Evolutionary conservation across 352 stramenopile species (phyloP).

Genomic region (Phytophthora megakarya): DNA sequence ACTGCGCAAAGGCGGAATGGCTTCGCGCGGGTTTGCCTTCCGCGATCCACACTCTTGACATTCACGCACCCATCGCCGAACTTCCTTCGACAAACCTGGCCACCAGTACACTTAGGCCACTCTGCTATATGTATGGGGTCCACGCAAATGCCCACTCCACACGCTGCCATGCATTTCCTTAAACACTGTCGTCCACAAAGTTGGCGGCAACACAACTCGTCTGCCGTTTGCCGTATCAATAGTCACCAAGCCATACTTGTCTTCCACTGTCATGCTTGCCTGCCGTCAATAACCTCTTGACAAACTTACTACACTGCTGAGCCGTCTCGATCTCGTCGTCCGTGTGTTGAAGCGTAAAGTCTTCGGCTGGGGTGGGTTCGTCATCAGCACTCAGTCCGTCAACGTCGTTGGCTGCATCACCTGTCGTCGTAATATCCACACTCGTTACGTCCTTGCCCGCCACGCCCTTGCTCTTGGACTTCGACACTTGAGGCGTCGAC

Average conservation of each 20-base stretch:
- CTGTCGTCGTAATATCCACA: too few relatives aligned
- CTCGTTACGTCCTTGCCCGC: too few relatives aligned
- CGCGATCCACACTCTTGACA: background rate
- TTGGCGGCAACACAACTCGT: background rate
- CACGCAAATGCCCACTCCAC: background rate
- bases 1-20: constrained; percentile 26
- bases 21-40: constrained; percentile 8
- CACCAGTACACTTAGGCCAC: background rate
- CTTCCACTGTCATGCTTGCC: background rate
- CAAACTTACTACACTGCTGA: too few relatives aligned
- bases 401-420: too few relatives aligned
- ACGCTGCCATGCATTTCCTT: background rate
- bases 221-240: background rate
- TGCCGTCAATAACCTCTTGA: too few relatives aligned
- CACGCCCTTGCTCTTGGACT: too few relatives aligned
- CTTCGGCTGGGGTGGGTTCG: too few relatives aligned
- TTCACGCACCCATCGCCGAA: background rate
- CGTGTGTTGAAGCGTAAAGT: too few relatives aligned
- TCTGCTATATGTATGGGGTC: background rate
- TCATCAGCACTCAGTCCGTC: too few relatives aligned
- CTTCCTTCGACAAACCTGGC: constrained; percentile 8
- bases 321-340: too few relatives aligned
- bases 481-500: too few relatives aligned
- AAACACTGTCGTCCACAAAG: background rate
- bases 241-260: background rate